Evolutionary conservation across 768 basidiomycete genomes (phyloP).

Genomic region (Podaxis sp.): DNA sequence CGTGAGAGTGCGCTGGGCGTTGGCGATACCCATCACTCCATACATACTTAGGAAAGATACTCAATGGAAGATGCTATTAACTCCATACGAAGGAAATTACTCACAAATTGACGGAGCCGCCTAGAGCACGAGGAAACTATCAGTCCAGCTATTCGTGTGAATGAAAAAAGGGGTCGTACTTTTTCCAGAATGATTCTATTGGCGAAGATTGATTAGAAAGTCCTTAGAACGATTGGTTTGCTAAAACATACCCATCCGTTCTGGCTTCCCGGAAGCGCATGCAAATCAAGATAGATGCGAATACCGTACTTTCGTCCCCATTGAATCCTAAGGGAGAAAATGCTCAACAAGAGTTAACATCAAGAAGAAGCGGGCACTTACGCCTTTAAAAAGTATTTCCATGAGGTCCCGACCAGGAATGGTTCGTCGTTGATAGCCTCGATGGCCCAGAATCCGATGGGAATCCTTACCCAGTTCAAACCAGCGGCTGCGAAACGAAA

Average conservation of each 20-base stretch:
- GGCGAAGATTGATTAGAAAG: conserved; percentile 17
- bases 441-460: conserved; percentile 87
- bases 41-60: conserved; percentile 41
- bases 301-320: conserved; percentile 96
- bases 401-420: conserved; percentile 73
- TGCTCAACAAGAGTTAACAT: conserved; percentile 16
- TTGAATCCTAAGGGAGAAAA: conserved; percentile 48
- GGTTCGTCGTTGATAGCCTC: conserved; percentile 76
- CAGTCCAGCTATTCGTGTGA: conserved; percentile 14
- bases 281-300: conserved; percentile 83
- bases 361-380: conserved; percentile 22
- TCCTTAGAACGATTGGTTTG: conserved; percentile 8
- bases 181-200: conserved; percentile 40
- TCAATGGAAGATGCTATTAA: conserved; percentile 9
- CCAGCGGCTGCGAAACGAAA: conserved; percentile 61
- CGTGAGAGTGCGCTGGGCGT: conserved; percentile 82
- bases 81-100: conserved; percentile 17
- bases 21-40: conserved; percentile 87
- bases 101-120: conserved; percentile 66
- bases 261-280: conserved; percentile 71
- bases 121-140: conserved; percentile 23
- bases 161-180: conserved; percentile 23
- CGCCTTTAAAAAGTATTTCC: conserved; percentile 62
- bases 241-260: conserved; percentile 67
- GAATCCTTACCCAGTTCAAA: conserved; percentile 84